These are phyloP conservation scores for Chlorella sp. DNA, from an alignment of 139 green algal genomes.

Conservation along the genomic window DNA sequence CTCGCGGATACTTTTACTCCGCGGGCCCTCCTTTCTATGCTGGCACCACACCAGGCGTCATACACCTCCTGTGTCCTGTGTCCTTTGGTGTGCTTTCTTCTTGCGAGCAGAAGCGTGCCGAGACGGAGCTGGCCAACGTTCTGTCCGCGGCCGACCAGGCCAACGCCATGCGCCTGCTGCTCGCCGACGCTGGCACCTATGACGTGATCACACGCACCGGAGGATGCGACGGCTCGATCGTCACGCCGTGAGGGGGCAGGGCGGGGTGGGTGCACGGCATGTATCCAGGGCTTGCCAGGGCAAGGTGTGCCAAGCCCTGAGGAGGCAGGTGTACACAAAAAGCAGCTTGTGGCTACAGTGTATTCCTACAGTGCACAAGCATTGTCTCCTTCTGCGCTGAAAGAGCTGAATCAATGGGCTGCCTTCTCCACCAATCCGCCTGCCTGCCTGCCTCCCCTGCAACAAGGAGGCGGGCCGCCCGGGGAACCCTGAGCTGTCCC, in stretches of 20 bases:
- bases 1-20: too few relatives aligned
- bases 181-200: slow-evolving; percentile 81
- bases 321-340: too few relatives aligned
- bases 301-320: too few relatives aligned
- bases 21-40: background rate
- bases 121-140: slow-evolving; percentile 51
- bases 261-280: too few relatives aligned
- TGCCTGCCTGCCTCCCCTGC: background rate
- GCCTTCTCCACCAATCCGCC: too few relatives aligned
- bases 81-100: too few relatives aligned
- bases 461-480: slow-evolving; percentile 76
- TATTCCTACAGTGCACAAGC: too few relatives aligned
- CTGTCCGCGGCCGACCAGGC: slow-evolving; percentile 66
- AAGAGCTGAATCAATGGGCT: too few relatives aligned
- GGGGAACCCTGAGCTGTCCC: slow-evolving; percentile 75
- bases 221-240: slow-evolving; percentile 81
- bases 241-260: slow-evolving; percentile 47
- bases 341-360: too few relatives aligned
- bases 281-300: background rate
- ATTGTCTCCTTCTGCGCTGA: too few relatives aligned
- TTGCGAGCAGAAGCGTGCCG: background rate
- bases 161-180: slow-evolving; percentile 62
- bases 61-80: too few relatives aligned
- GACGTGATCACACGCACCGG: slow-evolving; percentile 74
- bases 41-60: too few relatives aligned